Base-by-base conservation (phyloP, 495 filamentous ascomycete genomes). In the Penicillium robsamsonii region DNA sequence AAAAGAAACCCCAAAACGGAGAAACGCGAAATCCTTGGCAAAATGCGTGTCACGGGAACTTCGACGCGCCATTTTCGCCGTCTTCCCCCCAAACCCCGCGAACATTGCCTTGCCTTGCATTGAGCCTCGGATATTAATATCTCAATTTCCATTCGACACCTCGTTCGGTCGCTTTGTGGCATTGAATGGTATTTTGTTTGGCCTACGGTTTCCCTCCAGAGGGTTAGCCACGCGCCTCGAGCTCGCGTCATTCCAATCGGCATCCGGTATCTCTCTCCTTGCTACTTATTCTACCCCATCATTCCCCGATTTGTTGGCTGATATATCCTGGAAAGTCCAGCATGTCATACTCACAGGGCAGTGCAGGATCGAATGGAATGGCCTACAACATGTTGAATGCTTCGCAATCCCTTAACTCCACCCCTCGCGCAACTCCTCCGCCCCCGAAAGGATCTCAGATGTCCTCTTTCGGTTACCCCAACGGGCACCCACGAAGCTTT, bases 341-440 rank as follows among this genome's bases (percentile, higher is more conserved):
- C 50, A 79, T 78, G 66, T 76, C 75, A 38, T 80, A 73, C 61
- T 77, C 73, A 2, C 75, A 75, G 59, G 72, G 69, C 49, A 79
- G 69, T 56, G 71, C 65, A 48, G 74, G 71, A 30, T 74, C 72
- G 45, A 75, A 77, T 63, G 73, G 75, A 49, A 67, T 74, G 54
- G 53, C 70, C 37, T 68, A 53, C 70, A 76, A 63, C 40, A 80
- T 79, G 20, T 75, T 83, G 50, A 75, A 79, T 61, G 73, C 71
- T 58, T 73, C 78, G 43, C 78, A 80, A 66, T 78, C 81, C 54
- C 65, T 81, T 52, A 70, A 74, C 17, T 79, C 77, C 22, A 83
- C 81, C n/a, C 80, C 79, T 56, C 75, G 79, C 59, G 78, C 75
- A 49, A 82, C 64, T 46, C 58, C 77, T 35, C 79, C 81, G 49